Base-by-base conservation (phyloP, 2,329 filamentous ascomycete genomes). In the Colletotrichum sublineola region DNA sequence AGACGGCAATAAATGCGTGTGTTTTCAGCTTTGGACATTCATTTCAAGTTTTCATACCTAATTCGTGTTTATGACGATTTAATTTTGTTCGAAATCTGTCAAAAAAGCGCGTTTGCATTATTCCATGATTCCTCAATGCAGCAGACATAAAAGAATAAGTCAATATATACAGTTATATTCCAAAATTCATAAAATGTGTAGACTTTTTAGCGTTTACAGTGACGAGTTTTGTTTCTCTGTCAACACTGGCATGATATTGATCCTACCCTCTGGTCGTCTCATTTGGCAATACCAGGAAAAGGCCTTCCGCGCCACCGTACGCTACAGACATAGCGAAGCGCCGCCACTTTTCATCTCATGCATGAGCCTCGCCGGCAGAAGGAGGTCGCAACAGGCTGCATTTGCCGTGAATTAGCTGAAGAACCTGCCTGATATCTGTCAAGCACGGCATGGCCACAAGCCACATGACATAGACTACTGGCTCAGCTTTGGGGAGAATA, bases 131-230 rank as follows among this genome's bases (percentile, higher is more conserved):
- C 2, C 6, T 6, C 24, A 24, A 33, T 3, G 20, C 11, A 29
- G n/a, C 2, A 24, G n/a, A 38, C 18, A 38, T 50, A 3, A 40
- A 12, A 18, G 18, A 2, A n/a, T 9, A 20, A 53, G 53, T 63
- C 48, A 31, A 7, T 63, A 36, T 53, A 63, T 24, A n/a, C n/a
- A n/a, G n/a, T n/a, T n/a, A 53, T 63, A 63, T 40, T 63, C 6
- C 18, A 31, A 2, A 14, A 4, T 1, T 6, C 6, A 52, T 52
- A 6, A 14, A 5, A 1, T 14, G 12, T 12, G 4, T 5, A 31
- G 24, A 15, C 12, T 2, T 18, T 24, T 24, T 24, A 24, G 24
- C 24, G 24, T 24, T 31, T 6, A 8, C 3, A 31, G 6, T 4
- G 2, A 2, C 11, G 11, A 36, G 4, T 5, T 7, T 2, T 55